Evolutionary conservation across 176 grass and related monocot species (phyloP).

Genomic region (Bothriochloa decipiens): DNA sequence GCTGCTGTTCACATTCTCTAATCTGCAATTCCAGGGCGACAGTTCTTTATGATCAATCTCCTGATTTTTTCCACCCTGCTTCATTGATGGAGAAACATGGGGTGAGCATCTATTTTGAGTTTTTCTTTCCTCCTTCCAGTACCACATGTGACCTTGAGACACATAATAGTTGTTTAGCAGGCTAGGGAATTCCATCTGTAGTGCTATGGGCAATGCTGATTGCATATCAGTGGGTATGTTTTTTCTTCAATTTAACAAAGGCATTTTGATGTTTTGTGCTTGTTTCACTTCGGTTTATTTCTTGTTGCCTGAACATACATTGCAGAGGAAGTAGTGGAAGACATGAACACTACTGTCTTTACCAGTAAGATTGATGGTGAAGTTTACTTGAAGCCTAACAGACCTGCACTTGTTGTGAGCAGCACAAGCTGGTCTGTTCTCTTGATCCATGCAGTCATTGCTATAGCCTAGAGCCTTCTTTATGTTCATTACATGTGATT

Average conservation of each 20-base stretch:
- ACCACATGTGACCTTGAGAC: conserved; percentile 45
- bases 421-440: conserved; percentile 95
- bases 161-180: conserved; percentile 83
- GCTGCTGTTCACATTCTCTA: neutral
- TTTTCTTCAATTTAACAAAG: conserved; percentile 26
- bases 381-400: conserved; percentile 77
- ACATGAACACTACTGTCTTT: conserved; percentile 48
- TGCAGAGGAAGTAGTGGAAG: conserved; percentile 49
- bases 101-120: conserved; percentile 50
- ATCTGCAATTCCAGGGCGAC: conserved; percentile 66
- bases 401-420: conserved; percentile 88
- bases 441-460: conserved; percentile 7
- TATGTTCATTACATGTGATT: conserved; percentile 2
- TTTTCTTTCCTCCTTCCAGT: neutral
- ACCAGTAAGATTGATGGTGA: conserved; percentile 47
- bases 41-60: conserved; percentile 95
- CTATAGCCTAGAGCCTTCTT: neutral
- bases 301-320: conserved; percentile 22
- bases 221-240: conserved; percentile 76
- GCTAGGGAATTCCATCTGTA: conserved; percentile 66
- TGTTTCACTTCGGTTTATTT: conserved; percentile 31
- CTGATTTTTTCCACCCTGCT: conserved; percentile 93
- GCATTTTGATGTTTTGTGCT: conserved; percentile 35
- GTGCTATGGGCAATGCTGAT: conserved; percentile 65
- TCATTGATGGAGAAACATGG: conserved; percentile 80